phyloP scores from a whole-genome alignment of 2,329 filamentous ascomycete species.

The Colletotrichum destructivum region DNA sequence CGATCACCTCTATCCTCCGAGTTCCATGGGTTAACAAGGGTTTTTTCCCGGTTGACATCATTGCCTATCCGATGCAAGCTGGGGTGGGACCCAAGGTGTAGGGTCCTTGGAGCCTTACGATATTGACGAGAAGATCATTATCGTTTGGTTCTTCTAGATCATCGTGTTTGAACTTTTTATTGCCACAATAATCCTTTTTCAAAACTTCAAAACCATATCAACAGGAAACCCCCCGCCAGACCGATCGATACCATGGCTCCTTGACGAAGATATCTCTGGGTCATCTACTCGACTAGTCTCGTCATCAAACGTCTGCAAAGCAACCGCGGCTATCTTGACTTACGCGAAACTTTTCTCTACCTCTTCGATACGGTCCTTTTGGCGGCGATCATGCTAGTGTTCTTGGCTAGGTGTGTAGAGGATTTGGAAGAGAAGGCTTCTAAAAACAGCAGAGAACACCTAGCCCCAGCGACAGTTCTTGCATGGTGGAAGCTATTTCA shows the following conservation, averaged over 20 bases:
- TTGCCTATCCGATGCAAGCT: slow-evolving; percentile 59
- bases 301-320: slow-evolving; percentile 61
- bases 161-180: slow-evolving; percentile 69
- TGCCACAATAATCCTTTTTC: slow-evolving; percentile 59
- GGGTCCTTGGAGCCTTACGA: background rate
- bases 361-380: slow-evolving; percentile 58
- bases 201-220: slow-evolving; percentile 58
- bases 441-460: background rate
- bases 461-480: too few relatives aligned
- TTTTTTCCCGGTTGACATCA: slow-evolving; percentile 62
- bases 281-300: slow-evolving; percentile 50
- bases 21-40: slow-evolving; percentile 58
- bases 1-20: slow-evolving; percentile 39
- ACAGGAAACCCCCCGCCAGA: slow-evolving; percentile 29
- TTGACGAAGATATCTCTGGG: slow-evolving; percentile 48
- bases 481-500: background rate
- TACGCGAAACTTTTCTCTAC: slow-evolving; percentile 54
- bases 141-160: slow-evolving; percentile 69
- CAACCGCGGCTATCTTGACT: slow-evolving; percentile 50
- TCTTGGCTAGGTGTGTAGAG: slow-evolving; percentile 2
- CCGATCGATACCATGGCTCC: slow-evolving; percentile 44
- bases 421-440: background rate
- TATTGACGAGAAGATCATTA: slow-evolving; percentile 62
- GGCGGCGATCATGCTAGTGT: slow-evolving; percentile 54
- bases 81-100: slow-evolving; percentile 47